phyloP scores from a whole-genome alignment of 768 basidiomycete species.

The Mrakia gelida region DNA sequence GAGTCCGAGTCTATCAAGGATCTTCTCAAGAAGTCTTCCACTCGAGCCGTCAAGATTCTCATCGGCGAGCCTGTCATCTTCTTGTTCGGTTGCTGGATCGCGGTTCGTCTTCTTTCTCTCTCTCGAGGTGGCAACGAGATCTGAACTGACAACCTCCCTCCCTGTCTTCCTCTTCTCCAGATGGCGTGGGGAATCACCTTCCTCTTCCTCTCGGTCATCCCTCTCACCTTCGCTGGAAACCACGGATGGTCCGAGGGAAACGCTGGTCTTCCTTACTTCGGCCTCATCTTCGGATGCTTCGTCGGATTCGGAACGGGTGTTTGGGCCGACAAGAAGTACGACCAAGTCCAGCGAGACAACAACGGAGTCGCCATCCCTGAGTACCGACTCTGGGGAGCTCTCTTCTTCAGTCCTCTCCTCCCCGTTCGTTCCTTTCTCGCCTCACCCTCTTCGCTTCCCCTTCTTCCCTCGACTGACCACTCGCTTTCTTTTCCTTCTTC shows the following conservation, averaged over 20 bases:
- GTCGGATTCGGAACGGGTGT: slow-evolving; percentile 42
- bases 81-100: slow-evolving; percentile 51
- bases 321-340: slow-evolving; percentile 38
- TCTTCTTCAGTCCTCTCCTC: slow-evolving; percentile 47
- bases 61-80: slow-evolving; percentile 61
- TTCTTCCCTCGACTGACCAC: too few relatives aligned
- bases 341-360: slow-evolving; percentile 34
- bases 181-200: slow-evolving; percentile 35
- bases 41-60: slow-evolving; percentile 67
- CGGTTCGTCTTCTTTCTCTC: too few relatives aligned
- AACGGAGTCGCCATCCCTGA: slow-evolving; percentile 22
- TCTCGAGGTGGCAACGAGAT: too few relatives aligned
- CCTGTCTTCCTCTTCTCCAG: not conserved
- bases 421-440: slow-evolving; percentile 45
- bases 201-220: slow-evolving; percentile 35
- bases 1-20: slow-evolving; percentile 30
- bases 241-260: slow-evolving; percentile 60
- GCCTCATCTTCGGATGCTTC: slow-evolving; percentile 63
- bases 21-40: slow-evolving; percentile 55
- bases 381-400: slow-evolving; percentile 18
- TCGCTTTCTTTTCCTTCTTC: too few relatives aligned
- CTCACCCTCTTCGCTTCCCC: too few relatives aligned
- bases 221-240: slow-evolving; percentile 34
- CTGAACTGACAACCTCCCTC: too few relatives aligned
- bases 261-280: slow-evolving; percentile 64